Conservation (phyloP, 2,329 filamentous ascomycete species). For the Huntiella abstrusa region DNA sequence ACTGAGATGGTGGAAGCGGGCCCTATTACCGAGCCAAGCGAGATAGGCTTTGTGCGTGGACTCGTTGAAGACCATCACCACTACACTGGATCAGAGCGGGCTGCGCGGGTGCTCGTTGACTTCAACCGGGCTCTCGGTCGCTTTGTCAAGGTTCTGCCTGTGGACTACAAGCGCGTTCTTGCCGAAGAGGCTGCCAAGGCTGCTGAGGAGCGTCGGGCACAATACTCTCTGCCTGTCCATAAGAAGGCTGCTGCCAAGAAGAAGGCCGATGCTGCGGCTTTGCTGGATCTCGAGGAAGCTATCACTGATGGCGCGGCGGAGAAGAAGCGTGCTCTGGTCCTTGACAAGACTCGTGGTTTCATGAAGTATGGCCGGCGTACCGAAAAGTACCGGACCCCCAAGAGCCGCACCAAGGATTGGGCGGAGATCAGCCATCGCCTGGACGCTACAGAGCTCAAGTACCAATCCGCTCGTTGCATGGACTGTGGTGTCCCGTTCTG, state of each 20-base stretch:
- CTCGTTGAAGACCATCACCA: slow-evolving; percentile 94
- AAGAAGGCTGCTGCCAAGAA: slow-evolving; percentile 32
- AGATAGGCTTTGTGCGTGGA: slow-evolving; percentile 78
- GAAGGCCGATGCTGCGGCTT: slow-evolving; percentile 31
- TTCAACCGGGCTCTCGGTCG: slow-evolving; percentile 79
- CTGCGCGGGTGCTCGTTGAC: slow-evolving; percentile 82
- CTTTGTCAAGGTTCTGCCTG: slow-evolving; percentile 84
- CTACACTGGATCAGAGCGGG: slow-evolving; percentile 90
- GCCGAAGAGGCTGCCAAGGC: slow-evolving; percentile 71
- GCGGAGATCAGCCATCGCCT: slow-evolving; percentile 73
- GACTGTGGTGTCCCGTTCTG: slow-evolving; percentile 98
- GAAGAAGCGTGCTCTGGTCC: slow-evolving; percentile 69
- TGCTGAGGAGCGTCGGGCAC: slow-evolving; percentile 64
- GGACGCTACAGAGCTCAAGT: slow-evolving; percentile 88
- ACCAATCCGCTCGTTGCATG: slow-evolving; percentile 93
- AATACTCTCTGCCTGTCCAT: slow-evolving; percentile 63
- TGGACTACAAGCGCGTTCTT: slow-evolving; percentile 89
- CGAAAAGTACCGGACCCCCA: slow-evolving; percentile 78
- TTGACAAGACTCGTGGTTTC: slow-evolving; percentile 96
- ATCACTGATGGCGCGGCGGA: slow-evolving; percentile 77
- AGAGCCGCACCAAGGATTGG: slow-evolving; percentile 81
- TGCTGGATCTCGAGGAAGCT: slow-evolving; percentile 79
- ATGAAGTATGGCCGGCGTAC: slow-evolving; percentile 89
- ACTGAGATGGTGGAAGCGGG: slow-evolving; percentile 92
- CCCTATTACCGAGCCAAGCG: slow-evolving; percentile 61